Base-by-base conservation (phyloP, 2,329 filamentous ascomycete species). In the Thielaviopsis punctulata region DNA sequence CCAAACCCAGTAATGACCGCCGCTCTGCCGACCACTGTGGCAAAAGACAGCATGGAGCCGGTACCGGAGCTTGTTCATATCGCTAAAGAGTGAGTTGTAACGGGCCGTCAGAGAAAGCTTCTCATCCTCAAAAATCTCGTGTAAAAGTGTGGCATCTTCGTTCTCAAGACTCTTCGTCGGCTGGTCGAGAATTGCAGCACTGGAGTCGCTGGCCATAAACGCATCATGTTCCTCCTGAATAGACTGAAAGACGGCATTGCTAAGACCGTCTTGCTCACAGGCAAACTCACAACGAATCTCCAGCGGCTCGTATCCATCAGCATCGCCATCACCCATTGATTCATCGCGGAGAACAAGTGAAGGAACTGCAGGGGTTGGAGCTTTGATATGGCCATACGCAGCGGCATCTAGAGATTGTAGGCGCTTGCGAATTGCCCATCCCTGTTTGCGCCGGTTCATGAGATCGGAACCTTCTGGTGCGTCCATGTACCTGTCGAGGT, bases 1-100 rank as follows among this genome's bases (percentile, higher is more conserved):
- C 75, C 89, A 95, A 45, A 95, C 87, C 82, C 87, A 95, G 68
- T 96, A 98, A 65, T 98, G 92, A 0, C 92, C 92, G 45, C 82
- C 82, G 45, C 73, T 75, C 41, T 82, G 73, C 59, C 73, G 71
- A 27, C 86, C 86, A 19, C 84, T 81, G 63, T 98, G 92, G 60
- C 95, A 90, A 61, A 98, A 94, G 27, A 95, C 84, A 0, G 90
- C 86, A 59, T 95, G 89, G 4, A 98, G 76, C 13, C 79, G 79
- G 64, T 96, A 98, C 10, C 82, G 77, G 46, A 86, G 70, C 23
- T 78, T 69, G 44, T 74, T 73, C 60, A 82, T 75, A 50, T 77
- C 73, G 3, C 71, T 71, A 60, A 88, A 90, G 49, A 83, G 73
- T 3, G 66, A 58, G 2, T 66, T 62, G 10, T 70, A 57, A 0